phyloP scores from a whole-genome alignment of 1,139 yeast genomes.

The Torulaspora globosa region DNA sequence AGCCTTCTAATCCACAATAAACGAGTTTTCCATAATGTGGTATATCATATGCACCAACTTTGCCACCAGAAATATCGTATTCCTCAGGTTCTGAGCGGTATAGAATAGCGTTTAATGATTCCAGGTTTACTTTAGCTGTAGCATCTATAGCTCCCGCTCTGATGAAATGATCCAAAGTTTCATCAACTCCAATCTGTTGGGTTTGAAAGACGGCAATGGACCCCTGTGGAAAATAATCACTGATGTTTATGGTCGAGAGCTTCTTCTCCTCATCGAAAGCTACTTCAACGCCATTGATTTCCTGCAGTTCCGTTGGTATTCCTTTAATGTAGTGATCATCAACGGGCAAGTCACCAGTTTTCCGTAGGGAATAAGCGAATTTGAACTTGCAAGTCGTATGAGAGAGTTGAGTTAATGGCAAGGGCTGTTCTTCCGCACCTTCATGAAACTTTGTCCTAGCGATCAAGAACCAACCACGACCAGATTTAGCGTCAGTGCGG shows the following conservation, averaged over 20 bases:
- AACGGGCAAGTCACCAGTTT: slow-evolving; percentile 48
- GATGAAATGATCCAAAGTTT: slow-evolving; percentile 58
- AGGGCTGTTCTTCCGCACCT: slow-evolving; percentile 45
- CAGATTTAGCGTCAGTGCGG: slow-evolving; percentile 76
- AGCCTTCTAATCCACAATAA: slow-evolving; percentile 92
- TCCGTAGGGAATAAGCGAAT: slow-evolving; percentile 56
- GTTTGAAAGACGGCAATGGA: slow-evolving; percentile 83
- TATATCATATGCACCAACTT: slow-evolving; percentile 65
- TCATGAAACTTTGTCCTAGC: slow-evolving; percentile 74
- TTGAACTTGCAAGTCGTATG: slow-evolving; percentile 64
- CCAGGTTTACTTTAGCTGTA: slow-evolving; percentile 52
- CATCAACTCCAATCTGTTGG: slow-evolving; percentile 52
- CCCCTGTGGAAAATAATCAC: slow-evolving; percentile 74
- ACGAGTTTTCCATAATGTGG: slow-evolving; percentile 71
- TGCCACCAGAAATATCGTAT: slow-evolving; percentile 69
- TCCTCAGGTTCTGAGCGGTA: slow-evolving; percentile 87
- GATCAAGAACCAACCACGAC: slow-evolving; percentile 82
- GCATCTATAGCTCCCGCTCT: slow-evolving; percentile 75
- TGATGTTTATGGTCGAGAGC: slow-evolving; percentile 53
- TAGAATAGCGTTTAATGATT: slow-evolving; percentile 70
- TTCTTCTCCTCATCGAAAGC: slow-evolving; percentile 40
- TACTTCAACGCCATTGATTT: slow-evolving; percentile 50
- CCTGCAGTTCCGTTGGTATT: slow-evolving; percentile 60
- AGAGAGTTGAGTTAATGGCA: slow-evolving; percentile 58
- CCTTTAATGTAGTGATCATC: slow-evolving; percentile 46